Conservation (phyloP, 805 yeast genomes). For the Starmera amethionina region DNA sequence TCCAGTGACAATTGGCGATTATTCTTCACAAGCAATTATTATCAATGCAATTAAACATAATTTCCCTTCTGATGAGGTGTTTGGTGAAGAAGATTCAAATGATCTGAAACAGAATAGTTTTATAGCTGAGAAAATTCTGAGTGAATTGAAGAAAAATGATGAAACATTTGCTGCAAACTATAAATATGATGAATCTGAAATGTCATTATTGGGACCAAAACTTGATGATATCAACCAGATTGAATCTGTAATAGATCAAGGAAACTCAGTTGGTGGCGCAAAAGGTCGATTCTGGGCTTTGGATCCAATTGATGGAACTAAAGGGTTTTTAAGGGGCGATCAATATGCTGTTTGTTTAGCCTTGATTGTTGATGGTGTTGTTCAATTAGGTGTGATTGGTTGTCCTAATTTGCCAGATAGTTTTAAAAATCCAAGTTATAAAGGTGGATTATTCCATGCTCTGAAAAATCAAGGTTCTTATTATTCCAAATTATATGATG, state of each 20-base stretch:
- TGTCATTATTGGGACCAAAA: slow-evolving; percentile 21
- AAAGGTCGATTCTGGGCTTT: slow-evolving; percentile 90
- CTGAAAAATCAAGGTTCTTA: slow-evolving; percentile 59
- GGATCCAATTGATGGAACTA: slow-evolving; percentile 98
- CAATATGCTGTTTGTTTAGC: slow-evolving; percentile 97
- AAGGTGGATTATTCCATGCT: slow-evolving; percentile 74
- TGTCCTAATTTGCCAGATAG: slow-evolving; percentile 76
- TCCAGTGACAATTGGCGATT: slow-evolving; percentile 96
- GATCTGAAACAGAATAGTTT: slow-evolving; percentile 43
- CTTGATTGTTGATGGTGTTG: slow-evolving; percentile 74
- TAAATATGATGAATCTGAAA: slow-evolving; percentile 7
- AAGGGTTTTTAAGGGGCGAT: slow-evolving; percentile 90
- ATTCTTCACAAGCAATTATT: slow-evolving; percentile 89
- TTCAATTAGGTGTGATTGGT: slow-evolving; percentile 87
- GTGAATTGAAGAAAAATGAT: slow-evolving; percentile 48
- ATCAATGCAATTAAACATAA: slow-evolving; percentile 71
- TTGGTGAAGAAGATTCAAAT: slow-evolving; percentile 89
- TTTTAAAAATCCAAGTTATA: slow-evolving; percentile 24
- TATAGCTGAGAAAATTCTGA: slow-evolving; percentile 46
- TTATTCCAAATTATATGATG: slow-evolving; percentile 24
- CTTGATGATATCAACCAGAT: slow-evolving; percentile 39
- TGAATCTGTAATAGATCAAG: slow-evolving; percentile 62
- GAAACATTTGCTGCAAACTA: slow-evolving; percentile 25
- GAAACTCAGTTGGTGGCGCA: slow-evolving; percentile 70
- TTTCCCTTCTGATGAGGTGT: slow-evolving; percentile 79